phyloP scores from a whole-genome alignment of 257 asterid species.

The Cruciata laevipes region DNA sequence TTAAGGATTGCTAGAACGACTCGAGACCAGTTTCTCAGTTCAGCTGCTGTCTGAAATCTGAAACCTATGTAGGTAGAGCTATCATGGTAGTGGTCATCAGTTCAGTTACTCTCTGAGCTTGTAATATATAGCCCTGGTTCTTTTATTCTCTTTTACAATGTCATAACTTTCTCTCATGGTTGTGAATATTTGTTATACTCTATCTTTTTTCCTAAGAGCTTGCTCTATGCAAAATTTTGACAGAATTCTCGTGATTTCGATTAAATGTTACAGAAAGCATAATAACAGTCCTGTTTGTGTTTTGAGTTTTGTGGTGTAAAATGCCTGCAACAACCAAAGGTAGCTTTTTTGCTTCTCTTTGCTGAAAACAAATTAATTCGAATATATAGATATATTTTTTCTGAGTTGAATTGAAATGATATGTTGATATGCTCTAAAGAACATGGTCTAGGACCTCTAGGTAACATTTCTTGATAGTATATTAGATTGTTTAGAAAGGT shows the following conservation, averaged over 20 bases:
- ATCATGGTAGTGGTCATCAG: slow-evolving; percentile 8
- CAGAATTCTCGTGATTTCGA: background rate
- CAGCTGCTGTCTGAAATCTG: background rate
- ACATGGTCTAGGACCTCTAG: no score
- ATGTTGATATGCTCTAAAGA: no score
- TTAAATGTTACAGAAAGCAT: background rate
- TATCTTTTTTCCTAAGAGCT: no score
- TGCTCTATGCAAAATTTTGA: no score
- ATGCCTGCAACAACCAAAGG: no score
- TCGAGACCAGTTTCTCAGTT: background rate
- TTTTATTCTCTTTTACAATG: slow-evolving; percentile 1
- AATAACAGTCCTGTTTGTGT: background rate
- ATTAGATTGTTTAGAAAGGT: background rate
- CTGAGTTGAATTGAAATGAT: no score
- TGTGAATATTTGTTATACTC: slow-evolving; percentile 3
- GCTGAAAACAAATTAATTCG: no score
- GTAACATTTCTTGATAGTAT: no score
- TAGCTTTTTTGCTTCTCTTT: no score
- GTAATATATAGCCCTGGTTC: slow-evolving; percentile 20
- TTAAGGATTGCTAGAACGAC: background rate
- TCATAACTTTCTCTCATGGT: background rate
- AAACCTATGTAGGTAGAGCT: slow-evolving; percentile 12
- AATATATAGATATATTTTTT: no score
- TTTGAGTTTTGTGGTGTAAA: no score
- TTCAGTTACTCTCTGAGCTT: slow-evolving; percentile 8